A percentile compares a stretch with the other conserved stretches of the same genome.
Conservation (phyloP, 2,329 filamentous ascomycete species). For the Cordyceps cateniannulata region DNA sequence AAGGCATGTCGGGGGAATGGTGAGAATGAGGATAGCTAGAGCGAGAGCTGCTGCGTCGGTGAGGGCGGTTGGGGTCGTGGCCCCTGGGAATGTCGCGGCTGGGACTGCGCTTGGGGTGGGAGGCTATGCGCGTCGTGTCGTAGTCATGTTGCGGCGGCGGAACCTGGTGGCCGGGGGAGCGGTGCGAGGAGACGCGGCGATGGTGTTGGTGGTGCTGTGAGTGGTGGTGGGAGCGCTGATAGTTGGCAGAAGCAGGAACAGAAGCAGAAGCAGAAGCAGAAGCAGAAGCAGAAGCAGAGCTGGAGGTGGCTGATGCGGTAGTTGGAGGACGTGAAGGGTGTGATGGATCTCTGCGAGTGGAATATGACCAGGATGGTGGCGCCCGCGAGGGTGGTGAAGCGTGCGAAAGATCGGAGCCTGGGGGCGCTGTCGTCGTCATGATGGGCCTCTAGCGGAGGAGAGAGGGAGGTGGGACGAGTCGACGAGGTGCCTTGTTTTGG, state of each 20-base stretch:
- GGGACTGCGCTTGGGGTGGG: slow-evolving; percentile 56
- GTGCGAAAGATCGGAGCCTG: slow-evolving; percentile 18
- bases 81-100: slow-evolving; percentile 58
- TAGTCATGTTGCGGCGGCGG: slow-evolving; percentile 57
- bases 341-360: slow-evolving; percentile 19
- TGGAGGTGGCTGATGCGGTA: slow-evolving; percentile 16
- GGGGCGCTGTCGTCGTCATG: slow-evolving; percentile 16
- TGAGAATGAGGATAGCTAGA: slow-evolving; percentile 31
- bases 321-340: slow-evolving; percentile 19
- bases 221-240: slow-evolving; percentile 19
- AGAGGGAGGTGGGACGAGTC: background rate
- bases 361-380: slow-evolving; percentile 29
- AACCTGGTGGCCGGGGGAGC: slow-evolving; percentile 34
- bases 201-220: slow-evolving; percentile 27
- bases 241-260: slow-evolving; percentile 1
- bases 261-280: slow-evolving; percentile 8
- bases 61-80: slow-evolving; percentile 41
- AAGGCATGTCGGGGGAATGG: slow-evolving; percentile 39
- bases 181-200: slow-evolving; percentile 31
- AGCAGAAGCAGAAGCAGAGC: slow-evolving; percentile 7
- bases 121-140: slow-evolving; percentile 63
- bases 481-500: background rate
- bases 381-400: slow-evolving; percentile 21
- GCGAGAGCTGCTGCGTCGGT: slow-evolving; percentile 44
- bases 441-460: slow-evolving; percentile 23